phyloP scores from a whole-genome alignment of 148 eudicot genomes.

The Camellia granthamiana region DNA sequence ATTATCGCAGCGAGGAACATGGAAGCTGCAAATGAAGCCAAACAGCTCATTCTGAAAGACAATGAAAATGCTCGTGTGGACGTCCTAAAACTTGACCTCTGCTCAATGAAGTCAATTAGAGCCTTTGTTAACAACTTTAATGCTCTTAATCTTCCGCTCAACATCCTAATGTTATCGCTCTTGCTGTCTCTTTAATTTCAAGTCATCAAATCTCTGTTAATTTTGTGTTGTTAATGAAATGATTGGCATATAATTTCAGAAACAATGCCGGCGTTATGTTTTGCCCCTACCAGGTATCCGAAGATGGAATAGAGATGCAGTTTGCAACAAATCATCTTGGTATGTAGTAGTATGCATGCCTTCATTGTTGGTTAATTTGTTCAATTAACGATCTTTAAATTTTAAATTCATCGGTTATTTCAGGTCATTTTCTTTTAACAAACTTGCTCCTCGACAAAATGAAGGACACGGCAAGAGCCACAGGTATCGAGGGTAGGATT shows the following conservation, averaged over 20 bases:
- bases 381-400: background rate
- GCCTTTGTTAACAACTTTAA: conserved; percentile 51
- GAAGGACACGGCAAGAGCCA: conserved; percentile 60
- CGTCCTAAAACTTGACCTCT: conserved; percentile 60
- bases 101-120: conserved; percentile 56
- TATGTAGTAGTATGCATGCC: conserved; percentile 9
- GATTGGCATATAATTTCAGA: conserved; percentile 38
- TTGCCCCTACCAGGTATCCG: conserved; percentile 71
- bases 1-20: conserved; percentile 72
- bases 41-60: conserved; percentile 45
- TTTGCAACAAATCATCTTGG: conserved; percentile 90
- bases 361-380: background rate
- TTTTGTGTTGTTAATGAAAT: background rate
- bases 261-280: conserved; percentile 95
- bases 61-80: conserved; percentile 48
- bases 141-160: conserved; percentile 67
- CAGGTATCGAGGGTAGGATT: conserved; percentile 73
- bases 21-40: conserved; percentile 73
- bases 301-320: conserved; percentile 84
- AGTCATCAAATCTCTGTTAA: background rate
- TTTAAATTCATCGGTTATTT: conserved; percentile 8
- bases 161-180: conserved; percentile 59
- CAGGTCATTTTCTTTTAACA: conserved; percentile 82
- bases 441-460: conserved; percentile 69
- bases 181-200: background rate